Conservation (phyloP, 2,329 filamentous ascomycete species). For the Colletotrichum caudatum region DNA sequence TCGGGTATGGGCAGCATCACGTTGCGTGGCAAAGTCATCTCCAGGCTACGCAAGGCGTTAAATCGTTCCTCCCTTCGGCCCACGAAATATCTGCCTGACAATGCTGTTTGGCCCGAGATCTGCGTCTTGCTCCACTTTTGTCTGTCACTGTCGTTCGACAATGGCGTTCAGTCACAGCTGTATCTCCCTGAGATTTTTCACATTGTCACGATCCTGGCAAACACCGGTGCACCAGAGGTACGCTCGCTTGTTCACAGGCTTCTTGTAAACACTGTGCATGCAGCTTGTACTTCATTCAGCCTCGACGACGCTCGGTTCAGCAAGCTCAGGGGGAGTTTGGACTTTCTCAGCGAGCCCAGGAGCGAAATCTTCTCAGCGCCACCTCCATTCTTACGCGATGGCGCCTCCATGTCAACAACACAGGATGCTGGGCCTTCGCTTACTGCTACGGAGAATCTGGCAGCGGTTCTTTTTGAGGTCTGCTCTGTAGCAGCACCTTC, state of each 20-base stretch:
- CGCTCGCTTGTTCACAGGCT: slow-evolving; percentile 71
- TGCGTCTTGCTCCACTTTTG: slow-evolving; percentile 76
- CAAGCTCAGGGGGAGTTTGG: slow-evolving; percentile 67
- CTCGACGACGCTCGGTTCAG: slow-evolving; percentile 70
- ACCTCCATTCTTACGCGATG: slow-evolving; percentile 61
- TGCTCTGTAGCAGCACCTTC: slow-evolving; percentile 73
- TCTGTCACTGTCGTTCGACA: slow-evolving; percentile 75
- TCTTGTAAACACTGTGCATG: slow-evolving; percentile 75
- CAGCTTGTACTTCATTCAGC: slow-evolving; percentile 73
- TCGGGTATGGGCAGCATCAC: slow-evolving; percentile 74
- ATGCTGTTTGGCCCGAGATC: slow-evolving; percentile 77
- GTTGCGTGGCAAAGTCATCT: slow-evolving; percentile 73
- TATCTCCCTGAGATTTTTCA: slow-evolving; percentile 78
- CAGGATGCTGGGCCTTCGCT: slow-evolving; percentile 66
- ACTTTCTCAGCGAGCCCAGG: slow-evolving; percentile 69
- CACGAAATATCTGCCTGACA: slow-evolving; percentile 74
- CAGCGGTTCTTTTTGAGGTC: slow-evolving; percentile 72
- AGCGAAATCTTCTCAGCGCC: slow-evolving; percentile 69
- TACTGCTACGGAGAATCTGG: slow-evolving; percentile 70
- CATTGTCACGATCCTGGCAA: slow-evolving; percentile 77
- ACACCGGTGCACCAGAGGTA: slow-evolving; percentile 70
- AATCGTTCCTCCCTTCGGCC: slow-evolving; percentile 75
- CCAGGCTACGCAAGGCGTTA: slow-evolving; percentile 73
- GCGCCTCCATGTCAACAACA: slow-evolving; percentile 64
- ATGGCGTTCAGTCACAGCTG: slow-evolving; percentile 74